Percentiles rank a stretch among this genome's conserved stretches.
Conservation (phyloP, 352 stramenopile genomes). For the Pythium dissotocum region DNA sequence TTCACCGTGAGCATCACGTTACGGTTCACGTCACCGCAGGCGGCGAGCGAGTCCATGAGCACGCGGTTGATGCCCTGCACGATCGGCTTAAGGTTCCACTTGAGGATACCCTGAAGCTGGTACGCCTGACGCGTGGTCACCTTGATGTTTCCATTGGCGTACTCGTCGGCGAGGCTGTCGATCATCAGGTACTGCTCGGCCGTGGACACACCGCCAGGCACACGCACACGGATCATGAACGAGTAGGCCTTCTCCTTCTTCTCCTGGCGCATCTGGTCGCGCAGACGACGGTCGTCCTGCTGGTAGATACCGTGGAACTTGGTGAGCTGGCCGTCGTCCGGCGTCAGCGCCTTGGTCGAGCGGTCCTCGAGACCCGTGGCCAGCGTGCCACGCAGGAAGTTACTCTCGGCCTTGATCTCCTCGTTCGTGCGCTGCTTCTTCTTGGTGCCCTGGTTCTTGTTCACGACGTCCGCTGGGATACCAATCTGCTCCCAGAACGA, state of each 20-base stretch:
- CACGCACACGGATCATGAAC: constrained; percentile 97
- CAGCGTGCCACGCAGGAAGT: constrained; percentile 75
- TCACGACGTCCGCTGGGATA: constrained; percentile 56
- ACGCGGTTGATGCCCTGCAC: constrained; percentile 92
- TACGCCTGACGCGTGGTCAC: constrained; percentile 97
- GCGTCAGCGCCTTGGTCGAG: constrained; percentile 66
- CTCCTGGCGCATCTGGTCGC: constrained; percentile 72
- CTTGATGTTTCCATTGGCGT: constrained; percentile 95
- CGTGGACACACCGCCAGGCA: constrained; percentile 93
- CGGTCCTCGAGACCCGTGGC: constrained; percentile 64
- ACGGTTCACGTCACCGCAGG: constrained; percentile 96
- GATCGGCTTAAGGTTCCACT: constrained; percentile 96
- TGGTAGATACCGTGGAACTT: constrained; percentile 99
- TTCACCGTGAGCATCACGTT: constrained; percentile 96
- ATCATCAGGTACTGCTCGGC: constrained; percentile 93
- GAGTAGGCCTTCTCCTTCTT: constrained; percentile 92
- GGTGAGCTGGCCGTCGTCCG: constrained; percentile 79
- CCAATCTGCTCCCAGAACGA: constrained; percentile 75
- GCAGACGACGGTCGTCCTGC: constrained; percentile 94
- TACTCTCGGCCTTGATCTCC: constrained; percentile 82
- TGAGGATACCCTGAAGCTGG: constrained; percentile 96
- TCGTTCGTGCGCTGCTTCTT: constrained; percentile 83
- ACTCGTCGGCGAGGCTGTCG: constrained; percentile 91
- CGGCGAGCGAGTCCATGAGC: constrained; percentile 94
- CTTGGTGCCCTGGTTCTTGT: constrained; percentile 40